Evolutionary conservation across 805 yeast genomes (phyloP), one percentile per base, ranked within the genome.

Genomic region (Nematodospora valgi): DNA sequence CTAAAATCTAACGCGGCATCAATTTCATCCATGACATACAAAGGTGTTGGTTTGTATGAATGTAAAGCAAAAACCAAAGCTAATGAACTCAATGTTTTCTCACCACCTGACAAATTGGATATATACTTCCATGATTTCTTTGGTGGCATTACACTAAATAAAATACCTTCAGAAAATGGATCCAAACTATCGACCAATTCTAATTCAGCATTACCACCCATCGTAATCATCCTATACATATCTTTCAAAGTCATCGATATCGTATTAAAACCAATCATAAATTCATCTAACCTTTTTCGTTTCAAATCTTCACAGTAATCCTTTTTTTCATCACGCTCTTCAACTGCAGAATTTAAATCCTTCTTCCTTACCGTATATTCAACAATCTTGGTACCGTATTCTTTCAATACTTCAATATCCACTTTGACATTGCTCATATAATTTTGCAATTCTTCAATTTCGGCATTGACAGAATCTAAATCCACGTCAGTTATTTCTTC

Each of bases 121-220:
- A 93, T 93, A 51, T 93, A 93, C 54, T 85, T 84, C 99, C 99
- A 93, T 24, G 94, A 82, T 58, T 93, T 93, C 64, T 88, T 91
- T 0, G 99, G 99, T 2, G 99, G 99, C 98, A 93, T 93, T 5
- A 93, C 98, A 58, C 96, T 85, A 59, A 93, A 93, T 27, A 89
- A 65, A 24, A 93, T 89, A 21, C 99, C 99, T 62, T 93, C 98
- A 1, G 96, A 80, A 52, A 93, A 93, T n/a, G 98, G 98, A 60
- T 93, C 98, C 54, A 91, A 72, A 41, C 95, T 83, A 54, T 93
- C 98, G 13, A 88, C 97, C 29, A 91, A 71, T 57, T 93, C 99
- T 23, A 93, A 70, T 57, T 93, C 98, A 0, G 99, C 99, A 64
- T 91, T 93, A 22, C 99, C 99, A 18, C 98, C 98, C 94, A 91